Percentiles rank a stretch among this genome's conserved stretches.
Evolutionary conservation across 495 filamentous ascomycete genomes (phyloP).

Genomic region (Neurospora pannonica): DNA sequence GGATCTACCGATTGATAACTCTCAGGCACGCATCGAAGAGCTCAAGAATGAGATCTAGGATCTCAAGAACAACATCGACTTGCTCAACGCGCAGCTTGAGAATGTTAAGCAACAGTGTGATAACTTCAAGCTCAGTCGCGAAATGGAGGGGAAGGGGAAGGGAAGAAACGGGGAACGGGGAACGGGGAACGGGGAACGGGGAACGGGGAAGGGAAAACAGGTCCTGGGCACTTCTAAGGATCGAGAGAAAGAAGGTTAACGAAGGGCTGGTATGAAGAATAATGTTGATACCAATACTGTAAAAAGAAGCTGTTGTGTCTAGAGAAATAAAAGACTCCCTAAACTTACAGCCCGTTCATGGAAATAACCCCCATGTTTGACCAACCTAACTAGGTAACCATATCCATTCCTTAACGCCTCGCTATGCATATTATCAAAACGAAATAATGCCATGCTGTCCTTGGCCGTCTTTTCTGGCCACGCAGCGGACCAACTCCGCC

Average conservation of each 20-base stretch:
- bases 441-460: not conserved
- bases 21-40: slow-evolving; percentile 70
- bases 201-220: not conserved
- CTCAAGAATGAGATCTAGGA: slow-evolving; percentile 72
- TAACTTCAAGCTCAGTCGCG: slow-evolving; percentile 83
- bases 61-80: slow-evolving; percentile 70
- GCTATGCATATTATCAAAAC: not conserved
- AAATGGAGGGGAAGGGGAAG: slow-evolving; percentile 54
- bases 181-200: not conserved
- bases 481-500: not conserved
- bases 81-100: slow-evolving; percentile 66
- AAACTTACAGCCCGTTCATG: not conserved
- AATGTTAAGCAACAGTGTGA: slow-evolving; percentile 70
- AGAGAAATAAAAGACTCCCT: not conserved
- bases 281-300: not conserved
- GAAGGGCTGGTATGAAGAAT: not conserved
- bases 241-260: not conserved
- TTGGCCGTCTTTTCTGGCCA: not conserved
- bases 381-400: not conserved
- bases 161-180: not conserved
- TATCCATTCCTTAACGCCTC: not conserved
- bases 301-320: not conserved
- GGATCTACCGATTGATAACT: slow-evolving; percentile 36
- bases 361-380: not conserved
- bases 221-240: not conserved